phyloP scores from a whole-genome alignment of 225 moss, liverwort and hornwort genomes.

The Pseudisothecium myosuroides region DNA sequence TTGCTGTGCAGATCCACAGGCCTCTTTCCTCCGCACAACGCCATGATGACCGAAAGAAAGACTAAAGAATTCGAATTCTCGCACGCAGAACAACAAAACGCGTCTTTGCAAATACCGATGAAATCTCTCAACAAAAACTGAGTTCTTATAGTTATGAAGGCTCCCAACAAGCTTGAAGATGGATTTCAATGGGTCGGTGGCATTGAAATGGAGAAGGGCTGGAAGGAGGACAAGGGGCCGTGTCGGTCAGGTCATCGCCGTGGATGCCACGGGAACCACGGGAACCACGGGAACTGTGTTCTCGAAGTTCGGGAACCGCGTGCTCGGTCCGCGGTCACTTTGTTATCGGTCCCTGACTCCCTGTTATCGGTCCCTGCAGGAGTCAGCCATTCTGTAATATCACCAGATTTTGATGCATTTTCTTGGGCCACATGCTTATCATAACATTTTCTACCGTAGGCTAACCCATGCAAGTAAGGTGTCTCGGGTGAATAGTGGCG shows the following conservation, averaged over 20 bases:
- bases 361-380: not conserved
- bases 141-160: too few species aligned
- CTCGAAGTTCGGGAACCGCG: not conserved
- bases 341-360: not conserved
- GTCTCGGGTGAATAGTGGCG: not conserved
- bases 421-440: not conserved
- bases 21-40: slow-evolving; percentile 14
- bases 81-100: not conserved
- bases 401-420: not conserved
- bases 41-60: not conserved
- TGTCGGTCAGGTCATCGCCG: not conserved
- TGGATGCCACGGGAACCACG: not conserved
- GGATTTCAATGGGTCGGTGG: not conserved
- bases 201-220: too few species aligned
- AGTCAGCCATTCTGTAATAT: not conserved
- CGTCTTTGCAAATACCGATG: not conserved
- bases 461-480: not conserved
- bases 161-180: too few species aligned
- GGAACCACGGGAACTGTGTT: not conserved
- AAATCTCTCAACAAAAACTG: not conserved
- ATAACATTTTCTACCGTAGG: too few species aligned
- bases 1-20: slow-evolving; percentile 15
- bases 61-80: not conserved
- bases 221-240: not conserved
- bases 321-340: not conserved